phyloP scores from a whole-genome alignment of 2,329 filamentous ascomycete genomes.

The Coleophoma eucalyptorum region DNA sequence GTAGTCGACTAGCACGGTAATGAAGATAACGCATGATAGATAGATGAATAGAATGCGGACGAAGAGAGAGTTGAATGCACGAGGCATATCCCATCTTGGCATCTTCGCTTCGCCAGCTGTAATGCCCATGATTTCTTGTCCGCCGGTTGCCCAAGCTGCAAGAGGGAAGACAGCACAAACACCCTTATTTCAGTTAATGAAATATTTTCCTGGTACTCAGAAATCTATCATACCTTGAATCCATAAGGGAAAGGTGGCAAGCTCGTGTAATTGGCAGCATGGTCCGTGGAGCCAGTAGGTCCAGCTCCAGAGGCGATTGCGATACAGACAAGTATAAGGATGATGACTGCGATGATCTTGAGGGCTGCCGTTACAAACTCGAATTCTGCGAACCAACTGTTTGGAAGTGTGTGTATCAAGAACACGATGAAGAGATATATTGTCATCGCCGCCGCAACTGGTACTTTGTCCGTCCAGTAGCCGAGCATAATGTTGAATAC shows the following conservation, averaged over 20 bases:
- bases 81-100: constrained; percentile 1
- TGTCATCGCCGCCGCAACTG: background rate
- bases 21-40: background rate
- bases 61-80: background rate
- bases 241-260: background rate
- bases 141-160: background rate
- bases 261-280: background rate
- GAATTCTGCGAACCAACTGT: background rate
- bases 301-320: background rate
- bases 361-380: background rate
- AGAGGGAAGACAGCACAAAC: background rate
- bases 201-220: background rate
- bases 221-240: background rate
- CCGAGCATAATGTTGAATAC: background rate
- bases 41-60: background rate
- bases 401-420: background rate
- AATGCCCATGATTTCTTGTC: background rate
- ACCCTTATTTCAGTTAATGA: background rate
- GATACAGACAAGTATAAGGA: background rate
- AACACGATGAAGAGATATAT: background rate
- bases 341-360: background rate
- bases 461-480: background rate
- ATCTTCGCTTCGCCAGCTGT: background rate
- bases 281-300: background rate
- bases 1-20: background rate